A percentile compares a stretch with the other conserved stretches of the same genome.
Conservation (phyloP, 192 early-diverging fungal species). For the Backusella westeae region DNA sequence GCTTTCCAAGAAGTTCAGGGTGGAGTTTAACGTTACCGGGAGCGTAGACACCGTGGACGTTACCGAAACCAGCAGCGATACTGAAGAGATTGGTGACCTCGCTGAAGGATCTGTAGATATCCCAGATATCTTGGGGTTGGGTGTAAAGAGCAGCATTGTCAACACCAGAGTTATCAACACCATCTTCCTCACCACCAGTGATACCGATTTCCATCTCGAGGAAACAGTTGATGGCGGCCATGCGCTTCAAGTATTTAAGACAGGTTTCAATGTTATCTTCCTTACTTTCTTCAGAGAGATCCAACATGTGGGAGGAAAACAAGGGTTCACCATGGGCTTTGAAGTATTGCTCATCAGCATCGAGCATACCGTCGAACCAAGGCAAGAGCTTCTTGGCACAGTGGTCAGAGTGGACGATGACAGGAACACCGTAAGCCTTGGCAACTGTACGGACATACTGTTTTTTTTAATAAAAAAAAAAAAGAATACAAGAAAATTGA, state of each 20-base stretch:
- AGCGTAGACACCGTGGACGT: conserved; percentile 79
- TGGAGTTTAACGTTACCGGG: conserved; percentile 94
- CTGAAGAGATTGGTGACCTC: conserved; percentile 87
- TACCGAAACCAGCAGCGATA: conserved; percentile 72
- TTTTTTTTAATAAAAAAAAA: background rate
- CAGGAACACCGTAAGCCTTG: conserved; percentile 44
- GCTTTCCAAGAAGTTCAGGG: conserved; percentile 89
- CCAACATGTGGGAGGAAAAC: conserved; percentile 98
- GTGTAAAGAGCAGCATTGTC: conserved; percentile 92
- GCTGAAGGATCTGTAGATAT: conserved; percentile 88
- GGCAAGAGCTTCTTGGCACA: conserved; percentile 96
- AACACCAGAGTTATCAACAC: conserved; percentile 92
- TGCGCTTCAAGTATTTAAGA: conserved; percentile 89
- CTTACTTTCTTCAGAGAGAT: conserved; percentile 94
- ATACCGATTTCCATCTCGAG: conserved; percentile 79
- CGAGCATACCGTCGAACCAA: conserved; percentile 94
- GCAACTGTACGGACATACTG: conserved; percentile 39
- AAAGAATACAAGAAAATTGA: background rate
- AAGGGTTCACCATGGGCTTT: conserved; percentile 90
- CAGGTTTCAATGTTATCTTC: conserved; percentile 92
- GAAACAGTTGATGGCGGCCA: conserved; percentile 81
- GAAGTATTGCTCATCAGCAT: conserved; percentile 94
- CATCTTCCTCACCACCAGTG: conserved; percentile 98
- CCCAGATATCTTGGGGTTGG: conserved; percentile 94
- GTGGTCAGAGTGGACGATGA: conserved; percentile 91